A percentile compares a stretch with the other conserved stretches of the same genome.
Conservation (phyloP, 257 asterid genomes). For the Capsicum rhomboideum region DNA sequence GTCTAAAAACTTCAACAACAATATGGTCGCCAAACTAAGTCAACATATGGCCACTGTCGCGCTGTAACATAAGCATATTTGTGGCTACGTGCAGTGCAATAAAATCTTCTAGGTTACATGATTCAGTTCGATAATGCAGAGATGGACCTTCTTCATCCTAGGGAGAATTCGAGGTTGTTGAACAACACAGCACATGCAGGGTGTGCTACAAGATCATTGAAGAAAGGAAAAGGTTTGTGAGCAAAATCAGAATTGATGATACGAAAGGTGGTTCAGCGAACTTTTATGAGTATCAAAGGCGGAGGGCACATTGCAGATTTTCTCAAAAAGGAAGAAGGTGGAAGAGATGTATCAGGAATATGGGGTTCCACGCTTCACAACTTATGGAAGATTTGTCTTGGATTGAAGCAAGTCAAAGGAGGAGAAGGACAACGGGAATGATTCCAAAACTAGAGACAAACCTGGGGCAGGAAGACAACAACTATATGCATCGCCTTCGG, state of each 20-base stretch:
- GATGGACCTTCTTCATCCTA: neutral
- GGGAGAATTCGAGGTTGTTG: neutral
- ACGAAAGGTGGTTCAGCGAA: neutral
- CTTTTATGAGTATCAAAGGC: neutral
- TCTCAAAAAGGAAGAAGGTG: neutral
- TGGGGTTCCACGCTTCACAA: neutral
- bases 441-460: neutral
- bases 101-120: neutral
- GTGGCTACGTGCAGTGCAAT: neutral
- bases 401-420: neutral
- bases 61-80: neutral
- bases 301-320: neutral
- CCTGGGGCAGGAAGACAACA: neutral
- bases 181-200: neutral
- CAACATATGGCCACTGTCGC: neutral
- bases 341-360: neutral
- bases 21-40: neutral
- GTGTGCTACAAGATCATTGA: neutral
- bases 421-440: neutral
- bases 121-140: neutral
- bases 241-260: neutral
- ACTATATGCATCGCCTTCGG: neutral
- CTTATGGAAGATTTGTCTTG: neutral
- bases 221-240: neutral
- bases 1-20: neutral